Evolutionary conservation across 768 basidiomycete genomes (phyloP).

Genomic region (Pleurotus platypus): DNA sequence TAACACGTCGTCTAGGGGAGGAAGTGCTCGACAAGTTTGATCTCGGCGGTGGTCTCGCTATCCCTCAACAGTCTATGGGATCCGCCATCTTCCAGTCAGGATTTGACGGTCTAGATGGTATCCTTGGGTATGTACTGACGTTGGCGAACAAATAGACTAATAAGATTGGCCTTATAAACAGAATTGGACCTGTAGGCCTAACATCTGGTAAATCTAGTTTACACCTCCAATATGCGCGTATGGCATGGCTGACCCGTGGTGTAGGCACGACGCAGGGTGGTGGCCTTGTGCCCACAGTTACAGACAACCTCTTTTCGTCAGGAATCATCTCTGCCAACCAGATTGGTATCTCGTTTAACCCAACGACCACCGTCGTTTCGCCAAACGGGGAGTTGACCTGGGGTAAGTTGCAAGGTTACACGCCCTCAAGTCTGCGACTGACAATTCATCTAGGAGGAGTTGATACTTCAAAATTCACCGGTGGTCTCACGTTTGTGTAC

Average conservation of each 20-base stretch:
- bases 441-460: slow-evolving; percentile 18
- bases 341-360: slow-evolving; percentile 35
- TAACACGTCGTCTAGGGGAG: slow-evolving; percentile 15
- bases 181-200: slow-evolving; percentile 42
- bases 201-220: slow-evolving; percentile 29
- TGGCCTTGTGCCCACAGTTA: slow-evolving; percentile 38
- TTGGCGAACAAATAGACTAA: no score
- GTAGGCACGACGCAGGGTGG: background rate
- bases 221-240: background rate
- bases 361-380: slow-evolving; percentile 23
- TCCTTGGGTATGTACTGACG: slow-evolving; percentile 34
- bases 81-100: slow-evolving; percentile 30
- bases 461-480: slow-evolving; percentile 22
- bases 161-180: slow-evolving; percentile 11
- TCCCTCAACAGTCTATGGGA: slow-evolving; percentile 44
- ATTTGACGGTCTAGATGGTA: slow-evolving; percentile 39
- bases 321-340: slow-evolving; percentile 22
- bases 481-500: slow-evolving; percentile 28
- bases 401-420: slow-evolving; percentile 11
- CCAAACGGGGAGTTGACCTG: slow-evolving; percentile 17
- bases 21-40: slow-evolving; percentile 37
- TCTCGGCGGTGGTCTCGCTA: slow-evolving; percentile 32
- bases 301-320: slow-evolving; percentile 32
- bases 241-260: background rate
- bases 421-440: background rate